Conservation (phyloP, 768 basidiomycete genomes). For the Pleurotus giganteus region DNA sequence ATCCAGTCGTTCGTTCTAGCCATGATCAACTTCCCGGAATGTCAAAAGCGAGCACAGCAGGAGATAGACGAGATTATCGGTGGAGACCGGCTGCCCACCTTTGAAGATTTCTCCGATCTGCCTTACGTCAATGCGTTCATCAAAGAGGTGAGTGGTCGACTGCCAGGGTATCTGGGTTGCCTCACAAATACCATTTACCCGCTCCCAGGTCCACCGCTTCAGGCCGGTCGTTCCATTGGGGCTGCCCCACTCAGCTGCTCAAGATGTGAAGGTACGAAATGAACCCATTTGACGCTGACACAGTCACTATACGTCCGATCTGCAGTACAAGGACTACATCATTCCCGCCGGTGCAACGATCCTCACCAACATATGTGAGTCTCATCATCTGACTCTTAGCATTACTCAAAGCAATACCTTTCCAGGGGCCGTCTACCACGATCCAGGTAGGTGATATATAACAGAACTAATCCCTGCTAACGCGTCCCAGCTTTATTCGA, state of each 20-base stretch:
- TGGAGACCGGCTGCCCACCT: constrained; percentile 31
- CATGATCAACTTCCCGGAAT: constrained; percentile 35
- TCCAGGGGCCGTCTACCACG: constrained; percentile 1
- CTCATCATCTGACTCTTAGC: neutral
- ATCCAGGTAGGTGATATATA: constrained; percentile 3
- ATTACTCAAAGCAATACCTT: neutral
- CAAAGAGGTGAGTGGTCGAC: constrained; percentile 21
- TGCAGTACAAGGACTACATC: constrained; percentile 13
- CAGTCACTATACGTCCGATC: neutral
- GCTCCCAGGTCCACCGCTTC: constrained; percentile 16
- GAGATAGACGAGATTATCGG: constrained; percentile 41
- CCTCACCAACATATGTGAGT: constrained; percentile 14
- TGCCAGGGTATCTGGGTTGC: neutral
- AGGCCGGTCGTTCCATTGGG: constrained; percentile 18
- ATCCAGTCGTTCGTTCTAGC: constrained; percentile 34
- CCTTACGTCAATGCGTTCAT: constrained; percentile 36
- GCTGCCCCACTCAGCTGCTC: constrained; percentile 16
- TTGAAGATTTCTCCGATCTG: constrained; percentile 25
- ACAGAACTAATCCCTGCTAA: neutral
- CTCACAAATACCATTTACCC: neutral
- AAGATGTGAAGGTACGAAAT: constrained; percentile 8
- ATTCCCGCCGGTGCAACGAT: constrained; percentile 13
- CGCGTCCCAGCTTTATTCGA: constrained; percentile 2
- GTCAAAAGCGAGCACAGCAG: constrained; percentile 33
- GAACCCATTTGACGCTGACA: neutral